Evolutionary conservation across 2,329 filamentous ascomycete species (phyloP).

Genomic region (Pseudogymnoascus sp.): DNA sequence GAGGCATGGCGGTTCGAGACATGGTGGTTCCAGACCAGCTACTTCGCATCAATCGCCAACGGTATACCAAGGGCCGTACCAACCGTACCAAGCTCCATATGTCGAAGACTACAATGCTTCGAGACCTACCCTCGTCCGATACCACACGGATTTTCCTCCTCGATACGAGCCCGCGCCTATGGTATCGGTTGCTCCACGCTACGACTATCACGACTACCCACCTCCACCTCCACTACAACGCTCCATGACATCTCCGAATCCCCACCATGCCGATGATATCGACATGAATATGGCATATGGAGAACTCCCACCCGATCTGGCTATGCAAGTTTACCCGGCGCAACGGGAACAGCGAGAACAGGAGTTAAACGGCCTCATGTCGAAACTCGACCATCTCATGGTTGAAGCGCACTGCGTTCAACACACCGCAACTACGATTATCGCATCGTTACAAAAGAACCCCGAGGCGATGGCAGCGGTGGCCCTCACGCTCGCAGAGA

Average conservation of each 20-base stretch:
- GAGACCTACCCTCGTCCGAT: constrained; percentile 16
- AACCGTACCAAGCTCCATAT: constrained; percentile 10
- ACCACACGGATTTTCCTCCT: constrained; percentile 22
- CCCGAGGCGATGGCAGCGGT: constrained; percentile 92
- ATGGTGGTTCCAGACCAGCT: constrained; percentile 16
- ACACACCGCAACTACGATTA: constrained; percentile 73
- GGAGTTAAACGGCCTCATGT: constrained; percentile 60
- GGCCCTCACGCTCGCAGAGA: constrained; percentile 82
- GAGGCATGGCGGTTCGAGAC: constrained; percentile 13
- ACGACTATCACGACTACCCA: constrained; percentile 7
- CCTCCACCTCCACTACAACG: constrained; percentile 18
- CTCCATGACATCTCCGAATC: constrained; percentile 21
- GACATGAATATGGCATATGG: constrained; percentile 94
- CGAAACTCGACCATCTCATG: constrained; percentile 65
- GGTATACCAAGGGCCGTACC: background rate
- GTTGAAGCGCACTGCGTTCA: constrained; percentile 86
- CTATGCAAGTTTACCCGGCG: constrained; percentile 45
- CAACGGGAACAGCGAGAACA: constrained; percentile 40
- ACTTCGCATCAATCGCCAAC: constrained; percentile 17
- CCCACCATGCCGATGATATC: constrained; percentile 39
- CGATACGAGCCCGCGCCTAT: background rate
- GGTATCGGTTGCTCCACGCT: background rate
- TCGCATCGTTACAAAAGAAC: constrained; percentile 69
- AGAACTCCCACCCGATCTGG: constrained; percentile 63
- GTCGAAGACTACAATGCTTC: constrained; percentile 16